A percentile compares a stretch with the other conserved stretches of the same genome.
Conservation (phyloP, 371 early-diverging fungal species). For the Fennellomyces sp. region DNA sequence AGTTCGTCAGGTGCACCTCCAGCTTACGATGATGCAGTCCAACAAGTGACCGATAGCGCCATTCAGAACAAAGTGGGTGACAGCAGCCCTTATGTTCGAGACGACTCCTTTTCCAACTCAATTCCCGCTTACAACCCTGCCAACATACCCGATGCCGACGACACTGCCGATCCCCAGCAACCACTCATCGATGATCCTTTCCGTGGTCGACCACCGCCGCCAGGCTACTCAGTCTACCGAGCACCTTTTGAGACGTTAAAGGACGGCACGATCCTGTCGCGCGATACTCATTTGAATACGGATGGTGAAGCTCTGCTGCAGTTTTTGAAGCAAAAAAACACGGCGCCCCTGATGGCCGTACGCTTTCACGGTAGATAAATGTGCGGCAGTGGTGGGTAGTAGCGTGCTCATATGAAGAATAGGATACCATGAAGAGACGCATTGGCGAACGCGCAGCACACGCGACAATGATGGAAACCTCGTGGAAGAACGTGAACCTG, state of each 20-base stretch:
- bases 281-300: slow-evolving; percentile 43
- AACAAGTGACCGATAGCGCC: not conserved
- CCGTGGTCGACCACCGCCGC: slow-evolving; percentile 42
- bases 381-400: too few relatives aligned
- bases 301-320: slow-evolving; percentile 49
- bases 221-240: slow-evolving; percentile 37
- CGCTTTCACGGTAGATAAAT: slow-evolving; percentile 37
- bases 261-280: slow-evolving; percentile 22
- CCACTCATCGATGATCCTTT: slow-evolving; percentile 14
- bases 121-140: slow-evolving; percentile 16
- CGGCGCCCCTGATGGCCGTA: slow-evolving; percentile 31
- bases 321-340: slow-evolving; percentile 46
- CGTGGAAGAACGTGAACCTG: slow-evolving; percentile 24
- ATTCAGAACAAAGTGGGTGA: not conserved
- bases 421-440: slow-evolving; percentile 52
- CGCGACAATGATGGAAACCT: slow-evolving; percentile 42
- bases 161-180: slow-evolving; percentile 2
- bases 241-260: slow-evolving; percentile 22
- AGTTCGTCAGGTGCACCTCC: slow-evolving; percentile 26
- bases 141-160: slow-evolving; percentile 13
- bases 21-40: slow-evolving; percentile 29
- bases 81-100: slow-evolving; percentile 1
- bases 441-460: slow-evolving; percentile 24
- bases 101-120: not conserved
- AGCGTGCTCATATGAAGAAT: not conserved